Conservation (phyloP, 305 asterid species). For the Rubia balearica region DNA sequence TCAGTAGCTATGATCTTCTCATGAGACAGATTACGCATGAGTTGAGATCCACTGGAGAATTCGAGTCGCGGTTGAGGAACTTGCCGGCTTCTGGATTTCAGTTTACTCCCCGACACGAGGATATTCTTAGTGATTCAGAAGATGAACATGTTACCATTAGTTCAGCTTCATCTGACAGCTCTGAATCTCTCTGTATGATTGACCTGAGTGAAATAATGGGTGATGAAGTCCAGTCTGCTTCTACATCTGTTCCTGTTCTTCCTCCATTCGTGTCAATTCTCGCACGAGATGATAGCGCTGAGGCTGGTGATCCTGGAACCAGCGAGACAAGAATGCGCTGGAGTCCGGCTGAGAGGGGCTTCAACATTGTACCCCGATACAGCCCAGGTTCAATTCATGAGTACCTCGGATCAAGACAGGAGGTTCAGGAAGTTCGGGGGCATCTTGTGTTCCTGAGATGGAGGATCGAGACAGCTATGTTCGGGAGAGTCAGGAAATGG, state of each 20-base stretch:
- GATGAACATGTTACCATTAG: background rate
- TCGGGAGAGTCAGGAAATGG: conserved; percentile 7
- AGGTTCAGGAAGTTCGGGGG: conserved; percentile 28
- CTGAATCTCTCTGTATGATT: background rate
- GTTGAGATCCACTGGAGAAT: background rate
- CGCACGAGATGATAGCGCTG: background rate
- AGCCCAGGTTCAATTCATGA: conserved; percentile 40
- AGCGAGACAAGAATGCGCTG: conserved; percentile 13
- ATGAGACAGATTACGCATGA: conserved; percentile 20
- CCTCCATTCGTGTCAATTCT: too few species aligned
- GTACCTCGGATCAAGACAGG: conserved; percentile 15
- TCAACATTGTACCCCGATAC: conserved; percentile 30
- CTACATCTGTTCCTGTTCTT: background rate
- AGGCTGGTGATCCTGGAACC: background rate
- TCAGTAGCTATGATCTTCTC: conserved; percentile 30
- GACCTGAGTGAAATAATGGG: background rate
- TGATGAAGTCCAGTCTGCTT: background rate
- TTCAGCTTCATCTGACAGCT: background rate
- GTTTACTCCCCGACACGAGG: background rate
- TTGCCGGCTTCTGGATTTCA: background rate
- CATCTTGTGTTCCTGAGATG: conserved; percentile 65
- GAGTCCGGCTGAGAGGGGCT: conserved; percentile 34
- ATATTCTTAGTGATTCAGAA: background rate
- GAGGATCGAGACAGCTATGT: conserved; percentile 34
- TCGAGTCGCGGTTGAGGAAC: background rate